Evolutionary conservation across 2,329 filamentous ascomycete genomes (phyloP).

Genomic region (Aspergillus aculeatinus): DNA sequence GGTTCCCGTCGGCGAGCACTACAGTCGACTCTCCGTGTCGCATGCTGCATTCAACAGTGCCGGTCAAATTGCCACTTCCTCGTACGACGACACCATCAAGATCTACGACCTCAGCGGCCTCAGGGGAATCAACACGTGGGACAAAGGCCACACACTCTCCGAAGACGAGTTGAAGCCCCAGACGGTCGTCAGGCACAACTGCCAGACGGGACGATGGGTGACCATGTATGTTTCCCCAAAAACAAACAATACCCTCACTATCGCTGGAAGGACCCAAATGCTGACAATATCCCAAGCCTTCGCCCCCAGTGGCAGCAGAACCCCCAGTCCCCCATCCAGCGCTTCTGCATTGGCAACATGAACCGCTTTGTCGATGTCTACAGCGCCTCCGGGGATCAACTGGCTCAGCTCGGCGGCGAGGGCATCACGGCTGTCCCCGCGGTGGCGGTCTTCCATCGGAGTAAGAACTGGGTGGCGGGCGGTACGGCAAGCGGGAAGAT

Average conservation of each 20-base stretch:
- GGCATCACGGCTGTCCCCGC: conserved; percentile 93
- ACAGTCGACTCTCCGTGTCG: conserved; percentile 79
- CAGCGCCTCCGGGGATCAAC: conserved; percentile 74
- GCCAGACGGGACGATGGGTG: conserved; percentile 93
- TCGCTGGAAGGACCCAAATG: neutral
- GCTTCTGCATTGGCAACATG: conserved; percentile 95
- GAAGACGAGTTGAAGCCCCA: conserved; percentile 67
- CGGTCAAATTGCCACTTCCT: conserved; percentile 85
- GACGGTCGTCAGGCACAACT: conserved; percentile 77
- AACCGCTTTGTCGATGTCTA: conserved; percentile 95
- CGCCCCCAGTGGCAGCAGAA: conserved; percentile 86
- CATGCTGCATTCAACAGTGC: conserved; percentile 86
- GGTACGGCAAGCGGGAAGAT: conserved; percentile 91
- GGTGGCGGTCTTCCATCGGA: conserved; percentile 86
- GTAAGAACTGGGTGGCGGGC: conserved; percentile 84
- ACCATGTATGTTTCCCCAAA: conserved; percentile 62
- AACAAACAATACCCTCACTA: neutral
- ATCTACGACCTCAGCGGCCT: conserved; percentile 71
- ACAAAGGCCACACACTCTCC: conserved; percentile 56
- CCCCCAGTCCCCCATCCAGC: conserved; percentile 75
- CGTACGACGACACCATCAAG: conserved; percentile 93
- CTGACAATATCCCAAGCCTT: conserved; percentile 47
- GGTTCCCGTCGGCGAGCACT: conserved; percentile 74
- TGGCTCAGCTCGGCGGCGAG: conserved; percentile 84
- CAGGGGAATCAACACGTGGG: conserved; percentile 59